Evolutionary conservation across 306 rosid species (phyloP), one percentile per base, ranked within the genome.

Genomic region (Cajanus cajan): DNA sequence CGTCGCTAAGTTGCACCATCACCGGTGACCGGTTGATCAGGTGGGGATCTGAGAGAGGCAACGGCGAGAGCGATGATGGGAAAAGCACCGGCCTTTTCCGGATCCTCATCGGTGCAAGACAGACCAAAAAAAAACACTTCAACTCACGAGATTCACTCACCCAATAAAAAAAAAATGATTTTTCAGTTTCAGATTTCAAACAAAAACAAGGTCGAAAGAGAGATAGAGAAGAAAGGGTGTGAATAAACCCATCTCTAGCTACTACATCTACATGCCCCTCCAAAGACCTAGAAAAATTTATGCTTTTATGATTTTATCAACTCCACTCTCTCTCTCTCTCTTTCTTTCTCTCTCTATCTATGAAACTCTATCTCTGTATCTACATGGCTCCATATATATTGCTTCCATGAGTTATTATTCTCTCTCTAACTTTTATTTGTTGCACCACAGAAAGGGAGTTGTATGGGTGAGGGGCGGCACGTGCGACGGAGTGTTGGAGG

Each of bases 341-440:
- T 8, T 40, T 19, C 7, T 52, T 15, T 62, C 6, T 40, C 8
- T 50, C 33, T 52, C n/a, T 68, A 21, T 67, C 44, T 25, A 10
- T 71, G 14, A 1, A 50, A 34, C 40, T 52, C 62, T 31, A 9
- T 28, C 36, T 43, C 25, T 12, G 41, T 16, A 8, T 15, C 10
- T 28, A 3, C 3, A 28, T 28, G 31, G 13, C 21, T 63, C 63
- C 65, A 55, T 81, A 67, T 74, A 67, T 75, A 79, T 84, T 74
- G 78, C 34, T 80, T 28, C 52, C 48, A 57, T 77, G 78, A 66
- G 37, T 73, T 65, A 16, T 77, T 89, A 61, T 61, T 61, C 91
- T 91, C 93, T 88, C 87, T 87, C 90, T 74, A 84, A 78, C 90
- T 87, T 92, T 87, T 75, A 89, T 82, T 87, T 85, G 98, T 94